Evolutionary conservation across 192 early-diverging fungal genomes (phyloP).

Genomic region (Paraglomus occultum): DNA sequence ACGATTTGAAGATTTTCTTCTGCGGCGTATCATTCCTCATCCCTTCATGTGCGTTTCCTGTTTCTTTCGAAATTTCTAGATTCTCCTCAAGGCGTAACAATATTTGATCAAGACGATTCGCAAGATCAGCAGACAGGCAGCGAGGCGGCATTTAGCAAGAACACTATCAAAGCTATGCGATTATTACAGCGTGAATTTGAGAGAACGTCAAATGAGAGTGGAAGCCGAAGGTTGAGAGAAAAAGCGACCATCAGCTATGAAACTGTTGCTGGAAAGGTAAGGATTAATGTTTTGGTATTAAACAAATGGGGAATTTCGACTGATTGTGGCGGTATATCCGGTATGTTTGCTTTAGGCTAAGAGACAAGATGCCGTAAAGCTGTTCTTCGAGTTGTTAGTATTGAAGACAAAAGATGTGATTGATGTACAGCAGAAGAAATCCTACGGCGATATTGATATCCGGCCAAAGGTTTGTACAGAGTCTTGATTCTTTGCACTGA

Average conservation of each 20-base stretch:
- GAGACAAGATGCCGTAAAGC: slow-evolving; percentile 68
- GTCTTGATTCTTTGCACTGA: no score
- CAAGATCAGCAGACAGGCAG: slow-evolving; percentile 20
- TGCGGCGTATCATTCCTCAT: no score
- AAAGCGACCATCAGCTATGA: slow-evolving; percentile 7
- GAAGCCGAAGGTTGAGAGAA: background rate
- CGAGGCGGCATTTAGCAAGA: slow-evolving; percentile 52
- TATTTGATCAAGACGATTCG: slow-evolving; percentile 24
- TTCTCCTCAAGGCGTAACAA: background rate
- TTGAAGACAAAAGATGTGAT: slow-evolving; percentile 85
- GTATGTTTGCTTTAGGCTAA: slow-evolving; percentile 42
- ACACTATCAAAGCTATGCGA: slow-evolving; percentile 62
- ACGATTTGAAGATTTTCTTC: no score
- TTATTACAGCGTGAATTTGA: slow-evolving; percentile 50
- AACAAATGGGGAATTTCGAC: slow-evolving; percentile 31
- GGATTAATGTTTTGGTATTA: slow-evolving; percentile 30
- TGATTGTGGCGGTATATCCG: slow-evolving; percentile 12
- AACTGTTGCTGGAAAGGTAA: slow-evolving; percentile 31
- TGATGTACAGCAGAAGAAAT: slow-evolving; percentile 69
- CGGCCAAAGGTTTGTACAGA: slow-evolving; percentile 32
- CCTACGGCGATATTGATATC: slow-evolving; percentile 85
- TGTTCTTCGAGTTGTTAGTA: slow-evolving; percentile 94
- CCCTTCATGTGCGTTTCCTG: background rate
- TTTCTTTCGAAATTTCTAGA: background rate
- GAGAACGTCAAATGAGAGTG: slow-evolving; percentile 32